Evolutionary conservation across 805 yeast species (phyloP), one percentile per base, ranked within the genome.

Genomic region (Candida sanyiensis): DNA sequence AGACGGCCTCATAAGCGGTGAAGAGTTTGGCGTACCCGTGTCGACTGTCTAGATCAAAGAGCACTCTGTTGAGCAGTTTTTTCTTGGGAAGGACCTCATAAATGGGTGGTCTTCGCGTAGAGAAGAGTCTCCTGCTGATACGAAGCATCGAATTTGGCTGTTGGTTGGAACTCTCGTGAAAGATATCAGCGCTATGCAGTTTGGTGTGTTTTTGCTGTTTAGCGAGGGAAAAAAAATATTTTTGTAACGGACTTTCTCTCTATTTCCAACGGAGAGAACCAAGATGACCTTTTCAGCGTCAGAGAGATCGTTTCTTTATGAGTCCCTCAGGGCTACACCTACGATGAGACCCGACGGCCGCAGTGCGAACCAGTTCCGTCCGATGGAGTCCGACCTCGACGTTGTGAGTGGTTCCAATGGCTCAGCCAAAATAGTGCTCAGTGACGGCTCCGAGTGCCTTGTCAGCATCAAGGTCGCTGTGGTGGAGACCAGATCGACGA

Each of bases 381-480:
- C 97, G 0, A 61, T 93, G 33, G 94, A 87, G 54, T 84, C 95
- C 4, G 77, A 77, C 11, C 77, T 85, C 7, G 81, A 81, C 35
- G 83, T 90, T 51, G 67, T 93, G 43, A 93, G 95, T 1, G 75
- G 80, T 37, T 83, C 96, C 3, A 86, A 90, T 62, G 98, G 98
- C 11, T 88, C 97, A 2, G 83, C 97, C 0, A 73, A 95, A 63
- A 75, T 90, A 15, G 72, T 88, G 47, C 73, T 87, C 24, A 72
- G 83, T 35, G 97, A 90, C 59, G 97, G 98, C 17, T 77, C 87
- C 45, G 97, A 93, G 61, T 87, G 96, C 51, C 81, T 93, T 24
- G 90, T 87, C 5, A 93, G 97, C 54, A 73, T 90, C 34, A 93
- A 93, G 61, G 76, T 89, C 10, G 83, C 83, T 51, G 96, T 89